Base-by-base conservation (phyloP, 306 rosid species). In the Dryas alaskensis region DNA sequence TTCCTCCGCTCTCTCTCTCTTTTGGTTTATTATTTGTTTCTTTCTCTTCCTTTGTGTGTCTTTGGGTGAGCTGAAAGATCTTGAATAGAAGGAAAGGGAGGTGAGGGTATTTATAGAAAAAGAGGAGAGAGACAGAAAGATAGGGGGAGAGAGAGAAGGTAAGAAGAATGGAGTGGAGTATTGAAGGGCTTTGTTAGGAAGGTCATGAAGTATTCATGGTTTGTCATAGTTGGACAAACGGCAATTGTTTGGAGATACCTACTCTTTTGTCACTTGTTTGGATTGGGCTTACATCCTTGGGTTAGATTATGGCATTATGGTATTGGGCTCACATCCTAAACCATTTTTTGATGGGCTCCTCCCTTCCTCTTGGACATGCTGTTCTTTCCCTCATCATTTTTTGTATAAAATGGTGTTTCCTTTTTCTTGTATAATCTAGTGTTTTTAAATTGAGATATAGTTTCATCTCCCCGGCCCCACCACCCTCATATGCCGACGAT, bases 161-260 rank as follows among this genome's bases (percentile, higher is more conserved):
- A 14, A 51, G 55, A 9, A 54, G 17, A 31, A 1, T 31, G 60
- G 27, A 54, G 12, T 51, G 55, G 60, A 62, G 22, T 4, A 13
- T 12, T 3, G 7, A 62, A 14, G 12, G 4, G 69, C 62, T 69
- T 44, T 72, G 60, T 73, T 86, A 74, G 86, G 84, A 69, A 76
- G 70, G 73, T 81, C 87, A 81, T 39, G 69, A 47, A 67, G 54
- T 72, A 51, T 76, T 76, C 79, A 11, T 75, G 84, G 69, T 13
- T 6, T 27, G n/a, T 72, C 78, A 52, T 64, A 60, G 78, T 45
- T 73, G 74, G 69, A 49, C 61, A 2, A 54, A 64, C 48, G 10
- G 44, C 42, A 40, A 62, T 19, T 11, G 51, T 50, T 48, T 7
- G 25, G 60, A 50, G 7, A 68, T 68, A 0, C 57, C 10, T 8